Percentiles rank a stretch among this genome's conserved stretches.
Conservation (phyloP, 176 grass and related monocot species). For the Avena insularis region DNA sequence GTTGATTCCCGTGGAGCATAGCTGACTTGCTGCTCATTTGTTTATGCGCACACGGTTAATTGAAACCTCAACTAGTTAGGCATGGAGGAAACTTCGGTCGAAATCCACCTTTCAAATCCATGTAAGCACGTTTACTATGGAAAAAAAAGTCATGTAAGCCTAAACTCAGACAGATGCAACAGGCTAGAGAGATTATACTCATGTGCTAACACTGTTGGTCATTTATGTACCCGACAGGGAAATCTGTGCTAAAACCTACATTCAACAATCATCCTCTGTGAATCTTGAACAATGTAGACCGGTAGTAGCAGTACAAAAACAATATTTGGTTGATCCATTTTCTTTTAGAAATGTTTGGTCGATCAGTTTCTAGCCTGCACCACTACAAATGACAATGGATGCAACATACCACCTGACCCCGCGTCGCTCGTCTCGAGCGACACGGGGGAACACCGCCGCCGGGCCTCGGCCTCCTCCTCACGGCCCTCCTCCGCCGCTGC, state of each 20-base stretch:
- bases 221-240: background rate
- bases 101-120: constrained; percentile 44
- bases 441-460: too few relatives aligned
- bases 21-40: constrained; percentile 24
- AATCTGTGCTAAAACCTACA: background rate
- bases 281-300: too few relatives aligned
- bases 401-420: too few relatives aligned
- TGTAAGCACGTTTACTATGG: background rate
- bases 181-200: background rate
- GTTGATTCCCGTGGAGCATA: background rate
- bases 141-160: background rate
- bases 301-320: too few relatives aligned
- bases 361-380: background rate
- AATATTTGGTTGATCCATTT: background rate
- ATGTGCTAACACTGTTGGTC: background rate
- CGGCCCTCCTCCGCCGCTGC: too few relatives aligned
- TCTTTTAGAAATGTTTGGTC: background rate
- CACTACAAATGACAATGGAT: background rate
- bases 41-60: constrained; percentile 31
- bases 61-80: constrained; percentile 22
- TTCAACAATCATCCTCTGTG: too few relatives aligned
- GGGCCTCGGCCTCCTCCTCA: too few relatives aligned
- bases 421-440: too few relatives aligned
- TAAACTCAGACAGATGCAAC: constrained; percentile 4
- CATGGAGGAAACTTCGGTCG: constrained; percentile 31